Evolutionary conservation across 768 basidiomycete species (phyloP), one percentile per base, ranked within the genome.

Genomic region (Suillus subaureus): DNA sequence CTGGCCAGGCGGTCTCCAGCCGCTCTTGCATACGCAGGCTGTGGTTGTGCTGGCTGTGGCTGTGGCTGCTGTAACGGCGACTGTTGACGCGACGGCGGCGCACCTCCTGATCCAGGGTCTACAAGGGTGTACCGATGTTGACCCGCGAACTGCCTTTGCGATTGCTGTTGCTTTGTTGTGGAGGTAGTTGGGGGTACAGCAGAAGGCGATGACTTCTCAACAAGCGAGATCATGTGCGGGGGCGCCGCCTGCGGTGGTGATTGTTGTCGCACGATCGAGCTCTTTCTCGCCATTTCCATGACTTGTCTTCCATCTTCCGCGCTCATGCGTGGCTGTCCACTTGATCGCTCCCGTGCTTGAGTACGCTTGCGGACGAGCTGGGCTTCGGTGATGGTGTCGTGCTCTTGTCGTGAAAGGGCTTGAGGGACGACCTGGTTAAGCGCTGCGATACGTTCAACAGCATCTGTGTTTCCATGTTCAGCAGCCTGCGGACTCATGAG

Each of bases 311-410:
- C 74, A 33, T 85, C 82, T 16, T 75, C 77, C 4, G 49, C 61
- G 54, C 66, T 57, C n/a, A 51, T 43, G 64, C 71, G 66, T 68
- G 73, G 68, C 45, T 68, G 67, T 16, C 74, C 77, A 16, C 83
- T 81, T 45, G 86, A 85, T 28, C 88, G 80, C 70, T 88, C 80
- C 67, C 87, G 86, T 62, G 84, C 96, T 78, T 79, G 83, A 0
- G 95, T 97, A 18, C 94, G 87, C 67, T 88, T 91, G 1, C 96
- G 83, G 9, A 96, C 90, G 54, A 99, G 87, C 64, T 89, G 94
- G 62, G 78, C 79, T 71, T 95, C 90, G 9, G 94, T 91, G 67
- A 93, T 85, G 0, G 78, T 79, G 66, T 96, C 89, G 78, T 97
- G 94, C 68, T 97, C 91, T 63, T 86, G 81, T 23, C 94, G 82